Conservation (phyloP, 257 asterid species). For the Nicotiana undulata region DNA sequence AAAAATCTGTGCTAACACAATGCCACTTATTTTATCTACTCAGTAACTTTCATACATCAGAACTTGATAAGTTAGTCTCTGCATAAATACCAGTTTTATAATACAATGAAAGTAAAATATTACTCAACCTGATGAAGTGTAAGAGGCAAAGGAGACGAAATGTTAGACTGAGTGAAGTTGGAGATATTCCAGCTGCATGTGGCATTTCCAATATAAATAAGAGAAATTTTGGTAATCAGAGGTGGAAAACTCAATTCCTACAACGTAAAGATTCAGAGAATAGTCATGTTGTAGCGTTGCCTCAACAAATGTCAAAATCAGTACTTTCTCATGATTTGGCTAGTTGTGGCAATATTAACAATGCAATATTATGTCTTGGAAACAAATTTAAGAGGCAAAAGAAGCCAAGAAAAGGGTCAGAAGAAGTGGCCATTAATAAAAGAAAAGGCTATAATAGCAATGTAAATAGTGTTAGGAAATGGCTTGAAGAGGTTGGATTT, state of each 20-base stretch:
- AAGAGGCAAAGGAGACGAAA: slow-evolving; percentile 22
- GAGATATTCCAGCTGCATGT: slow-evolving; percentile 26
- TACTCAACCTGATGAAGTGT: slow-evolving; percentile 10
- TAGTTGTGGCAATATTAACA: neutral
- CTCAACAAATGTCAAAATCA: neutral
- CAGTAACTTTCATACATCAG: too few species aligned
- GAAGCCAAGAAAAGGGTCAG: neutral
- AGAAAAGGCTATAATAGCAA: too few species aligned
- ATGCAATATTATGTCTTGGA: slow-evolving; percentile 8
- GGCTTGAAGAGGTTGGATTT: slow-evolving; percentile 50
- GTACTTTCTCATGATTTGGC: neutral
- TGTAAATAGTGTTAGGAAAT: slow-evolving; percentile 31
- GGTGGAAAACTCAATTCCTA: neutral
- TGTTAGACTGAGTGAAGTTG: slow-evolving; percentile 22
- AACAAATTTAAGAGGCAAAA: slow-evolving; percentile 9
- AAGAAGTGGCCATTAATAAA: too few species aligned
- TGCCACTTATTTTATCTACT: too few species aligned
- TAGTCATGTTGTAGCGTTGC: neutral
- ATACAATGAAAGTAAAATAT: too few species aligned
- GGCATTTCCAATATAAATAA: slow-evolving; percentile 8
- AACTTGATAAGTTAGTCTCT: too few species aligned
- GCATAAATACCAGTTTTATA: too few species aligned
- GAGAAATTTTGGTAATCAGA: neutral
- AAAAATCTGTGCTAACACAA: too few species aligned
- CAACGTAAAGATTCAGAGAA: neutral